These are phyloP conservation scores for Fusarium sp. DNA, from an alignment of 2,329 filamentous ascomycete species.

Conservation along the genomic window DNA sequence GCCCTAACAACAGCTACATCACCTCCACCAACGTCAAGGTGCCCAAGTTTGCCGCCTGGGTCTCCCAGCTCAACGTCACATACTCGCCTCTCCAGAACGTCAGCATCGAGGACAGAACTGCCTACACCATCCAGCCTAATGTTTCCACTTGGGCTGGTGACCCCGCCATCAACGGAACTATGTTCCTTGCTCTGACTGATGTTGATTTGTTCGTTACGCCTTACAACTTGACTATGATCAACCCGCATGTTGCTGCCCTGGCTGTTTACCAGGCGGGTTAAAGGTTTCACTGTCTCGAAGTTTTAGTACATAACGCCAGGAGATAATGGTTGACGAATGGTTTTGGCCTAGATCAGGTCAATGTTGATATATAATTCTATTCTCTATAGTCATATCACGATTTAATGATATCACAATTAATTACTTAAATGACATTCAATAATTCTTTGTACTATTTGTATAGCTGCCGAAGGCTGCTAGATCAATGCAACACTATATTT, in stretches of 20 bases:
- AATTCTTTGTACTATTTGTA: too few species aligned
- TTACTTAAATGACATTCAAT: too few species aligned
- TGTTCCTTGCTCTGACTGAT: constrained; percentile 84
- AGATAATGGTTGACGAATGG: not conserved
- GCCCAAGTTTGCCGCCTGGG: constrained; percentile 80
- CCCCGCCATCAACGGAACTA: constrained; percentile 79
- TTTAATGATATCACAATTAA: not conserved
- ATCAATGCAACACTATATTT: too few species aligned
- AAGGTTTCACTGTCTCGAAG: not conserved
- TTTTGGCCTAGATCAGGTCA: not conserved
- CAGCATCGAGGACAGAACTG: constrained; percentile 61
- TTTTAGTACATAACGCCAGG: not conserved
- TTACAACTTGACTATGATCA: constrained; percentile 80
- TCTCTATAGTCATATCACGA: not conserved
- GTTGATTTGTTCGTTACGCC: constrained; percentile 75
- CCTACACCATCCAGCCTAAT: constrained; percentile 80
- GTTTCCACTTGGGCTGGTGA: constrained; percentile 75
- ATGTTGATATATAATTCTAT: not conserved
- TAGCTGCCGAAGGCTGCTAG: too few species aligned
- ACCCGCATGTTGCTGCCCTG: constrained; percentile 80
- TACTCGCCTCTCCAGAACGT: constrained; percentile 71
- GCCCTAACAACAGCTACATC: constrained; percentile 86
- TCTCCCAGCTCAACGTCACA: constrained; percentile 80
- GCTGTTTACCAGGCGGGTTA: constrained; percentile 84
- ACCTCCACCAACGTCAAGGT: constrained; percentile 70